Evolutionary conservation across 2,329 filamentous ascomycete genomes (phyloP).

Genomic region (Sclerotinia sclerotiorum): DNA sequence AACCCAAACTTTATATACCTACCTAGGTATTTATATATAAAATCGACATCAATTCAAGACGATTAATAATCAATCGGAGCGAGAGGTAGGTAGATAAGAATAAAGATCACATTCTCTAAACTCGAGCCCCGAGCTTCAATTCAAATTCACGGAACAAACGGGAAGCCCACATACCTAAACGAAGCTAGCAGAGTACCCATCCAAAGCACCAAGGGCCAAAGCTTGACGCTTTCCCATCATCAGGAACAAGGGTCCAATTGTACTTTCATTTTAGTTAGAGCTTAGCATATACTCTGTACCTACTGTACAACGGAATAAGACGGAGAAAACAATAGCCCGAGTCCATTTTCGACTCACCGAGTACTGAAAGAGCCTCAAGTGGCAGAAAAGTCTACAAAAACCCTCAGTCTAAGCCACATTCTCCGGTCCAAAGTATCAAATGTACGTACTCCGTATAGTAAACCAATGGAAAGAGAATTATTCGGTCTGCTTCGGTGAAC

Average conservation of each 20-base stretch:
- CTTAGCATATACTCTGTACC: no score
- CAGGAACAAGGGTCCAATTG: neutral
- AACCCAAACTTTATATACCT: neutral
- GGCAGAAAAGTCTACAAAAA: neutral
- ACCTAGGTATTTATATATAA: no score
- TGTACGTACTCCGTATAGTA: neutral
- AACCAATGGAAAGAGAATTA: neutral
- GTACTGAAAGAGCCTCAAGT: slow-evolving; percentile 15
- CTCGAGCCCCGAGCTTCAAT: neutral
- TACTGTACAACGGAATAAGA: slow-evolving; percentile 11
- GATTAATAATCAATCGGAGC: neutral
- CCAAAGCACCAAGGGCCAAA: neutral
- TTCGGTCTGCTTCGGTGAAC: neutral
- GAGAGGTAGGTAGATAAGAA: slow-evolving; percentile 10
- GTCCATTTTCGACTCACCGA: slow-evolving; percentile 12
- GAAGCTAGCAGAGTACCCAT: neutral
- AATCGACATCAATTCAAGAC: neutral
- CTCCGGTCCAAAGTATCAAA: neutral
- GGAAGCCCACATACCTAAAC: neutral
- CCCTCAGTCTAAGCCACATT: slow-evolving; percentile 2
- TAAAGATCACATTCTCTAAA: neutral
- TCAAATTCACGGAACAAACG: neutral
- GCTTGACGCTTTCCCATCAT: neutral
- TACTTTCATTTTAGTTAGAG: no score
- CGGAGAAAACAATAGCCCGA: neutral